These are phyloP conservation scores for Gyrodon lividus DNA, from an alignment of 768 basidiomycete genomes.

Conservation along the genomic window DNA sequence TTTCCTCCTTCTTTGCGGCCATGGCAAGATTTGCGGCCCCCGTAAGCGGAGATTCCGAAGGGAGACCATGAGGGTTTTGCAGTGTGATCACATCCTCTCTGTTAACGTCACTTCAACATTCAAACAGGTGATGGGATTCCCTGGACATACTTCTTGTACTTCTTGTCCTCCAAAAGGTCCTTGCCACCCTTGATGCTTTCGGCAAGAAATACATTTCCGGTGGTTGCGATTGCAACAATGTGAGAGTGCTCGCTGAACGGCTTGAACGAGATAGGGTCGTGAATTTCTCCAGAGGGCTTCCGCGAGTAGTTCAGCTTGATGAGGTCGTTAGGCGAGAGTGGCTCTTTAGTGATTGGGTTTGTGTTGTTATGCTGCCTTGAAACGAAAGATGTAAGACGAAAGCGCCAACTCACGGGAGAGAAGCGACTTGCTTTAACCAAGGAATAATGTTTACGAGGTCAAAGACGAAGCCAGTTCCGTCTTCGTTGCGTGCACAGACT, in stretches of 20 bases:
- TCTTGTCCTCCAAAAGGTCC: conserved; percentile 83
- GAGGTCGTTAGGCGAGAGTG: conserved; percentile 68
- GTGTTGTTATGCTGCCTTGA: conserved; percentile 77
- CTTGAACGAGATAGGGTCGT: conserved; percentile 98
- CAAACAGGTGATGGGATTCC: neutral
- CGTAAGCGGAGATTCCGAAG: conserved; percentile 49
- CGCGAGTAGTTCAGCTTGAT: conserved; percentile 80
- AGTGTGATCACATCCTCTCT: conserved; percentile 91
- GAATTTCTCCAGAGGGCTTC: conserved; percentile 82
- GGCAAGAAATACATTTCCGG: conserved; percentile 90
- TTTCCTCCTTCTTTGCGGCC: conserved; percentile 34
- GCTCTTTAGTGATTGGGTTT: conserved; percentile 73
- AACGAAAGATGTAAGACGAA: conserved; percentile 11
- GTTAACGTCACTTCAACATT: conserved; percentile 1
- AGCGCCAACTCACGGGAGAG: conserved; percentile 2
- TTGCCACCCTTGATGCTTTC: conserved; percentile 85
- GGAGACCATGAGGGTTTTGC: conserved; percentile 84
- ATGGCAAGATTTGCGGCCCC: conserved; percentile 28
- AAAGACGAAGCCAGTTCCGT: conserved; percentile 80
- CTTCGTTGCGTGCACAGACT: conserved; percentile 79
- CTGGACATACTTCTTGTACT: conserved; percentile 72
- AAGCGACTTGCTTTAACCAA: conserved; percentile 76
- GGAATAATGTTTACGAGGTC: conserved; percentile 92
- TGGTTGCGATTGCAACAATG: conserved; percentile 85
- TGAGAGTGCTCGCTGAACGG: conserved; percentile 96